A percentile compares a stretch with the other conserved stretches of the same genome.
Evolutionary conservation across 2,329 filamentous ascomycete genomes (phyloP).

Genomic region (Sporothrix schenckii): DNA sequence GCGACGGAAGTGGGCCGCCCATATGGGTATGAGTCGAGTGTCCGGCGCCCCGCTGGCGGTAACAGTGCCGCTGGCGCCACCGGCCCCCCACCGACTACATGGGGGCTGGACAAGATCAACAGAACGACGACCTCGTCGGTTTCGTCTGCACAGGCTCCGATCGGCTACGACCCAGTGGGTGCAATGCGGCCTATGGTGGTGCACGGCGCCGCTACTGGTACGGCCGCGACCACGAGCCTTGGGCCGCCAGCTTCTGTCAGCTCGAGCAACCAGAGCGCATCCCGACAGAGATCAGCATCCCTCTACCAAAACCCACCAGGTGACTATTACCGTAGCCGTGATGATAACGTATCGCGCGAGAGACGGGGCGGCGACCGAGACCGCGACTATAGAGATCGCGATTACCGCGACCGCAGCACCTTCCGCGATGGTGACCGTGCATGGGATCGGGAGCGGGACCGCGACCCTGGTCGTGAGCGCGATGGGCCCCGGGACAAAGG

Average conservation of each 20-base stretch:
- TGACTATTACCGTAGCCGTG: conserved; percentile 54
- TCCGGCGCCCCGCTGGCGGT: conserved; percentile 34
- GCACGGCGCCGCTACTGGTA: background rate
- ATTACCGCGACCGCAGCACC: conserved; percentile 35
- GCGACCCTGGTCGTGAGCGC: conserved; percentile 31
- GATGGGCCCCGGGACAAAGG: conserved; percentile 18
- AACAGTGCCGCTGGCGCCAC: conserved; percentile 39
- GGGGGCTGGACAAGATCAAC: conserved; percentile 71
- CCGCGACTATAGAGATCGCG: conserved; percentile 46
- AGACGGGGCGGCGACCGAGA: conserved; percentile 41
- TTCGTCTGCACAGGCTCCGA: background rate
- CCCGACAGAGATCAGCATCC: conserved; percentile 42
- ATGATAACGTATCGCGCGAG: conserved; percentile 52
- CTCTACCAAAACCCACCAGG: conserved; percentile 46
- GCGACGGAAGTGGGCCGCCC: conserved; percentile 53
- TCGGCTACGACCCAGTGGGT: conserved; percentile 51
- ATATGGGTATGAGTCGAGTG: conserved; percentile 47
- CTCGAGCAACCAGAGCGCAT: conserved; percentile 38
- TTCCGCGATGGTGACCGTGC: conserved; percentile 38
- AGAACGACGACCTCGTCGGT: conserved; percentile 43
- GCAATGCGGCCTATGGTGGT: conserved; percentile 48
- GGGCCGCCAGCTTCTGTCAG: background rate
- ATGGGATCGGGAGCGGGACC: conserved; percentile 37
- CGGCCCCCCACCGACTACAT: conserved; percentile 68
- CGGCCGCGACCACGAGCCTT: background rate